phyloP scores from a whole-genome alignment of 805 yeast genomes.

The Ogataea zsoltii region DNA sequence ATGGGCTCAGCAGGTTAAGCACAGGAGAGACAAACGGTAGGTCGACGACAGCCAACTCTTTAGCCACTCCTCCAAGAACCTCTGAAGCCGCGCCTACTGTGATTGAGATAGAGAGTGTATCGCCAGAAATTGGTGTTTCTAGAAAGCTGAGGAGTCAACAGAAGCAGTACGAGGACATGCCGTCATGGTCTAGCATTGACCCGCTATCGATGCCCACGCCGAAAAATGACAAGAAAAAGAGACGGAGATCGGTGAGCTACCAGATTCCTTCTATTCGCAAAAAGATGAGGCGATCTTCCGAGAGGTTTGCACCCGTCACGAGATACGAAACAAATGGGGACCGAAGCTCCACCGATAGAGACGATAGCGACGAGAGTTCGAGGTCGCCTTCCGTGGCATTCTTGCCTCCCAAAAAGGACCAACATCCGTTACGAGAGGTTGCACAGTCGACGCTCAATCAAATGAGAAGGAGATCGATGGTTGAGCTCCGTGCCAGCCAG shows the following conservation, averaged over 20 bases:
- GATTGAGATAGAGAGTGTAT: conserved; percentile 17
- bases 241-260: conserved; percentile 62
- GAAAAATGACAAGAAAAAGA: conserved; percentile 36
- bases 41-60: conserved; percentile 1
- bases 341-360: conserved; percentile 6
- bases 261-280: conserved; percentile 65
- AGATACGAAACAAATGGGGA: neutral
- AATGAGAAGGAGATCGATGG: conserved; percentile 12
- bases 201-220: conserved; percentile 27
- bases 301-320: conserved; percentile 40
- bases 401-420: neutral
- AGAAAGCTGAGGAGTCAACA: neutral
- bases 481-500: neutral
- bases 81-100: conserved; percentile 5
- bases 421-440: conserved; percentile 11
- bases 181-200: conserved; percentile 22
- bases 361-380: conserved; percentile 6
- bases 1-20: neutral
- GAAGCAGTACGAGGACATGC: neutral
- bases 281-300: conserved; percentile 69
- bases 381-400: conserved; percentile 1
- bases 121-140: conserved; percentile 20
- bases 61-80: conserved; percentile 18
- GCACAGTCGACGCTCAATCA: conserved; percentile 12
- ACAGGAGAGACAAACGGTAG: neutral